Conservation (phyloP, 2,329 filamentous ascomycete genomes). For the Leptographium radiaticola region DNA sequence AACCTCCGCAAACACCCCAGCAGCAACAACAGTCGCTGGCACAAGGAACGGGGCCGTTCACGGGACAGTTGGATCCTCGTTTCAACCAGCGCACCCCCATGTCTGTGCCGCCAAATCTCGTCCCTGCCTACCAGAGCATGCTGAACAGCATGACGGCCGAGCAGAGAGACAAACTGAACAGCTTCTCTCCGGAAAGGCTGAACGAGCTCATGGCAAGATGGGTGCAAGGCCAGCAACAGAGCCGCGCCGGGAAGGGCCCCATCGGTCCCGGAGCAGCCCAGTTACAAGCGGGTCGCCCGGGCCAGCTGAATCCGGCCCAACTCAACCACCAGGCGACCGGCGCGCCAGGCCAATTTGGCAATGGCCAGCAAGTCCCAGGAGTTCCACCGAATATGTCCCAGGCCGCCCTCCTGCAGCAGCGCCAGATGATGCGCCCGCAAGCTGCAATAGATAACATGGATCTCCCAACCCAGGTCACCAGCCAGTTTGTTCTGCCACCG, state of each 20-base stretch:
- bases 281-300: constrained; percentile 6
- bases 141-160: constrained; percentile 30
- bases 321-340: constrained; percentile 9
- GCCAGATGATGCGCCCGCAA: constrained; percentile 17
- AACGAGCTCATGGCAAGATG: constrained; percentile 38
- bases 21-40: constrained; percentile 17
- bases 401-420: constrained; percentile 13
- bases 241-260: constrained; percentile 7
- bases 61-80: constrained; percentile 35
- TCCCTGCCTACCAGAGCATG: constrained; percentile 18
- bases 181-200: constrained; percentile 34
- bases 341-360: constrained; percentile 11
- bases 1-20: background rate
- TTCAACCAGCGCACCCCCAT: constrained; percentile 38
- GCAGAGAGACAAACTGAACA: constrained; percentile 28
- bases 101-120: constrained; percentile 21
- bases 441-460: constrained; percentile 35
- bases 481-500: constrained; percentile 20
- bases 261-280: constrained; percentile 14
- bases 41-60: constrained; percentile 34
- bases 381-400: constrained; percentile 7
- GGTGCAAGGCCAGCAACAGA: constrained; percentile 23
- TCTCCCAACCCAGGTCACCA: constrained; percentile 24
- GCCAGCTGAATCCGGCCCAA: constrained; percentile 12
- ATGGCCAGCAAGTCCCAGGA: constrained; percentile 3